Base-by-base conservation (phyloP, 257 asterid genomes). In the Parsonsia alboflavescens region DNA sequence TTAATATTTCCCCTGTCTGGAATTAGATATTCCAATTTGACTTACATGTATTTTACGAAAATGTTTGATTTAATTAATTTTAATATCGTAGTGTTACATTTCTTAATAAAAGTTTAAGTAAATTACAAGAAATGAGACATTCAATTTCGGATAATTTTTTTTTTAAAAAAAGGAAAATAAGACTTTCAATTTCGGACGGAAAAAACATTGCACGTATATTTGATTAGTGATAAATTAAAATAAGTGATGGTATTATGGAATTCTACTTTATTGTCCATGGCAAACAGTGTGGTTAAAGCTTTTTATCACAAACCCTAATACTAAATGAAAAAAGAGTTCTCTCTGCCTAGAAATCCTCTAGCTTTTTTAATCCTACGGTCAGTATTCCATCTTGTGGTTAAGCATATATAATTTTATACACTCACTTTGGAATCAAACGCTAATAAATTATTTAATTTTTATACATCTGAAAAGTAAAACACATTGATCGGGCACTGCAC, bases 281-380 rank as follows among this genome's bases (percentile, higher is more conserved):
- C 22, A 33, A 13, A 4, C 19, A 50, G 6, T 41, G 13, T 71
- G 74, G 48, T 71, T 30, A 49, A 33, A 36, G 65, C 65, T 10
- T 50, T 33, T 15, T 24, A 36, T 68, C 26, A 39, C 50, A 63
- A 65, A 36, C 50, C 41, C 5, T 39, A 28, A 52, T 54, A 21
- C 26, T 6, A 33, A 53, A 74, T n/a, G n/a, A 72, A 80, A 22
- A 69, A 75, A 78, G 61, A 77, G 80, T 78, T 73, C 73, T 73
- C 68, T 75, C 57, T 71, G 54, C 77, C 63, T 41, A 52, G 49
- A 9, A 70, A 50, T 52, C 74, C 33, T 75, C 64, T 68, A 79
- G 74, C 78, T 79, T 81, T 82, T 79, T 81, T 82, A 78, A 49
- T 68, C 64, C 44, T 41, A 50, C 16, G 16, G 13, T 50, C 4